Conservation (phyloP, 2,329 filamentous ascomycete genomes). For the Penicillium italicum region DNA sequence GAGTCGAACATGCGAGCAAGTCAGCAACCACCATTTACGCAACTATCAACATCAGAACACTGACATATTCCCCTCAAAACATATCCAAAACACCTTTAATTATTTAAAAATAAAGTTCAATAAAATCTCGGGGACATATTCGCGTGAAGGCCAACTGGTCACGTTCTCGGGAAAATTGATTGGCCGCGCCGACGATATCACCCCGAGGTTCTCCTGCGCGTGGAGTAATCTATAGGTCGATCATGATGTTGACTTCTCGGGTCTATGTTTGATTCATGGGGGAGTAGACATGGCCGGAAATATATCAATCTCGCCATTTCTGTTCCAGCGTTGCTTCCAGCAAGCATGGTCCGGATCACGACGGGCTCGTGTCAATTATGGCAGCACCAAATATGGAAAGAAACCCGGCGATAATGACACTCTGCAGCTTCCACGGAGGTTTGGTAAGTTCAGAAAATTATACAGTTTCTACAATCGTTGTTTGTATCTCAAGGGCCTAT, state of each 20-base stretch:
- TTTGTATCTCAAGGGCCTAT: neutral
- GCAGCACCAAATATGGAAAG: slow-evolving; percentile 6
- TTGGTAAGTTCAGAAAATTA: slow-evolving; percentile 24
- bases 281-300: slow-evolving; percentile 2
- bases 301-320: slow-evolving; percentile 9
- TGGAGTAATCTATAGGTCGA: neutral
- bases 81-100: neutral
- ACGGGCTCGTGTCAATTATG: slow-evolving; percentile 6
- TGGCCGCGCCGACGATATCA: slow-evolving; percentile 5
- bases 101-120: neutral
- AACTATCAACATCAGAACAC: neutral
- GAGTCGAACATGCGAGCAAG: neutral
- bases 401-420: slow-evolving; percentile 6
- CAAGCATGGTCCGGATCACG: slow-evolving; percentile 10
- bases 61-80: neutral
- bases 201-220: neutral
- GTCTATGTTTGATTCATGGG: neutral
- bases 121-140: neutral
- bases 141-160: neutral
- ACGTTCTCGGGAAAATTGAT: slow-evolving; percentile 1
- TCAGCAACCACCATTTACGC: neutral
- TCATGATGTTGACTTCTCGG: neutral
- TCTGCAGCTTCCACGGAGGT: slow-evolving; percentile 21
- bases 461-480: neutral
- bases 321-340: slow-evolving; percentile 10